Conservation (phyloP, 371 early-diverging fungal genomes). For the Basidiobolus meristosporus region DNA sequence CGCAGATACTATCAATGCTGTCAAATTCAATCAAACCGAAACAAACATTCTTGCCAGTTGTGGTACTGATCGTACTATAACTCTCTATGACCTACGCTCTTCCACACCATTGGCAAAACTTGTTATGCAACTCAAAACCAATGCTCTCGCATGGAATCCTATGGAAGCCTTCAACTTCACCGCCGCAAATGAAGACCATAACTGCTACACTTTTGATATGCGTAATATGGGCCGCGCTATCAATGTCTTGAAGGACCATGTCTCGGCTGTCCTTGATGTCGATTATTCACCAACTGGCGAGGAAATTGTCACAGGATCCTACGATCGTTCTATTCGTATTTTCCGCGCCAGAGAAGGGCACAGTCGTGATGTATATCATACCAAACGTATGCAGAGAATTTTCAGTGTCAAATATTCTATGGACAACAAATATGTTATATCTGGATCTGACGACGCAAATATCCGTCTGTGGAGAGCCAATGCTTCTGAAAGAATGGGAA, state of each 20-base stretch:
- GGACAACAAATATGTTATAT: slow-evolving; percentile 92
- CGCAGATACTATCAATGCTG: slow-evolving; percentile 78
- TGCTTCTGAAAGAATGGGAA: slow-evolving; percentile 75
- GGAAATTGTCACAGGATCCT: slow-evolving; percentile 89
- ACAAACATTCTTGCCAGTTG: slow-evolving; percentile 74
- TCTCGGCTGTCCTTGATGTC: slow-evolving; percentile 91
- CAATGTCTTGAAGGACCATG: slow-evolving; percentile 87
- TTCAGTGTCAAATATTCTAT: slow-evolving; percentile 85
- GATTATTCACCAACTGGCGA: slow-evolving; percentile 95
- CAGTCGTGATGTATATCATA: slow-evolving; percentile 93
- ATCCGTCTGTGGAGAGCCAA: slow-evolving; percentile 95
- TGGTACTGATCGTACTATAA: slow-evolving; percentile 81
- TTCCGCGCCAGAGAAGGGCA: slow-evolving; percentile 67
- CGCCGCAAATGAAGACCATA: slow-evolving; percentile 93
- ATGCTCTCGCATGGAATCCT: slow-evolving; percentile 96
- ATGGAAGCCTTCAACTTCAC: slow-evolving; percentile 90
- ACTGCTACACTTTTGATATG: slow-evolving; percentile 92
- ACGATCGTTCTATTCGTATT: slow-evolving; percentile 89
- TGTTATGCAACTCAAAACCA: slow-evolving; percentile 49
- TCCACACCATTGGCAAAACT: slow-evolving; percentile 58
- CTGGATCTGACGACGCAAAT: slow-evolving; percentile 96
- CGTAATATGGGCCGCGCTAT: slow-evolving; percentile 68
- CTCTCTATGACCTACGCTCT: slow-evolving; percentile 84
- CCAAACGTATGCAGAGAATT: slow-evolving; percentile 94
- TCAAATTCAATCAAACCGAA: slow-evolving; percentile 90